Base-by-base conservation (phyloP, 306 rosid genomes). In the Carpinus viminea region DNA sequence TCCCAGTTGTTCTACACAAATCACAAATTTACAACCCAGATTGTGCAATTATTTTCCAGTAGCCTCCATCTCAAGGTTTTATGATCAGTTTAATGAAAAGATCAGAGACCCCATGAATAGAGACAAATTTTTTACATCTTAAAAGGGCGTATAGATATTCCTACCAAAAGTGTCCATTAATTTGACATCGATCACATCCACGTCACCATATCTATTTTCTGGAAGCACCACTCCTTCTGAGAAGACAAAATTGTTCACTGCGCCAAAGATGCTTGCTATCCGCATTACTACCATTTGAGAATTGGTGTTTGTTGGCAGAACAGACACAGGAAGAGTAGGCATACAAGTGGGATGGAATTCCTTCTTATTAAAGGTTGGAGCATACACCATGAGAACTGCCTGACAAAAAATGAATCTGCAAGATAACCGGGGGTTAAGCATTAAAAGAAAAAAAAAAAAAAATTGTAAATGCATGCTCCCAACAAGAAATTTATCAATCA, bases 391-490 rank as follows among this genome's bases (percentile, higher is more conserved):
- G 59, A 92, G 76, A 75, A 86, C 98, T 26, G 90, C 82, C 74
- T 76, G 88, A 83, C 89, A 91, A 86, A 95, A 95, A 18, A 93
- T 60, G 88, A 92, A 95, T 89, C 99, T 95, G 89, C 76, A 86
- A 8, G 31, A 68, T 41, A 41, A 47, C 72, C 56, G 70, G 45
- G 53, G 62, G 79, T 57, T 16, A 59, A 76, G 69, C 61, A 71
- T 47, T 41, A 41, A 66, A 64, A 64, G 41, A 34, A 15, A 7
- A 0, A 26, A 13, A 50, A 15, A 24, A 6, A 28, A 16, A n/a
- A 38, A 17, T 68, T 9, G 73, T 53, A 38, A 68, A 68, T 68
- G 46, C 52, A 17, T n/a, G 15, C 34, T 57, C 64, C 2, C 34
- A 21, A 20, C 31, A 57, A 57, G 16, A 57, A 57, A 57, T 3